A percentile compares a stretch with the other conserved stretches of the same genome.
phyloP scores from a whole-genome alignment of 139 green algal species.

The Chlorella sp. region DNA sequence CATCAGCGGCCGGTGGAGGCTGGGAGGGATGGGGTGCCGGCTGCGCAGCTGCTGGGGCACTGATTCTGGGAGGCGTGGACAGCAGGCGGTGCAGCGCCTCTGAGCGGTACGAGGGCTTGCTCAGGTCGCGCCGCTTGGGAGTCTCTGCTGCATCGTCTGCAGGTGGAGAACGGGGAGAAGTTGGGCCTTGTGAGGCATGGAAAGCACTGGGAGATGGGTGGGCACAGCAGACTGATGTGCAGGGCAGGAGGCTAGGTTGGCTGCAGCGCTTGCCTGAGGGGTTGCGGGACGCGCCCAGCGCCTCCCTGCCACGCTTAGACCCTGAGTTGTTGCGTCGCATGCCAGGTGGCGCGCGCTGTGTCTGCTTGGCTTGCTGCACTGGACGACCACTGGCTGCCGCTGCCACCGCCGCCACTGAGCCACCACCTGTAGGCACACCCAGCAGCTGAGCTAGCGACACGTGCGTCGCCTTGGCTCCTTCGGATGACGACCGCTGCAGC shows the following conservation, averaged over 20 bases:
- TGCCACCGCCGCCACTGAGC: not conserved
- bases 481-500: not conserved
- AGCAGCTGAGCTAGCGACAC: constrained; percentile 23
- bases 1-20: no score
- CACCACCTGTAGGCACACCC: not conserved
- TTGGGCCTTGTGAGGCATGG: no score
- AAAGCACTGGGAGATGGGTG: not conserved
- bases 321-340: not conserved
- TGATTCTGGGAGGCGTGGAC: not conserved
- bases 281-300: not conserved
- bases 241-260: not conserved
- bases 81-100: constrained; percentile 17
- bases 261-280: not conserved
- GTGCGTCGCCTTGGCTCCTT: constrained; percentile 5
- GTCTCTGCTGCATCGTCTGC: constrained; percentile 1
- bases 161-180: not conserved
- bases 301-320: constrained; percentile 20
- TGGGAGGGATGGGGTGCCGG: no score
- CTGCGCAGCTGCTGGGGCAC: no score
- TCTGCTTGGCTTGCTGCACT: not conserved
- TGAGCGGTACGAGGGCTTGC: constrained; percentile 34
- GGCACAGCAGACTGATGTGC: not conserved
- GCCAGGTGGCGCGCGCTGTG: not conserved
- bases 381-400: not conserved
- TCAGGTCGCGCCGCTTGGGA: constrained; percentile 19